Base-by-base conservation (phyloP, 306 rosid species). In the Corylus americana region DNA sequence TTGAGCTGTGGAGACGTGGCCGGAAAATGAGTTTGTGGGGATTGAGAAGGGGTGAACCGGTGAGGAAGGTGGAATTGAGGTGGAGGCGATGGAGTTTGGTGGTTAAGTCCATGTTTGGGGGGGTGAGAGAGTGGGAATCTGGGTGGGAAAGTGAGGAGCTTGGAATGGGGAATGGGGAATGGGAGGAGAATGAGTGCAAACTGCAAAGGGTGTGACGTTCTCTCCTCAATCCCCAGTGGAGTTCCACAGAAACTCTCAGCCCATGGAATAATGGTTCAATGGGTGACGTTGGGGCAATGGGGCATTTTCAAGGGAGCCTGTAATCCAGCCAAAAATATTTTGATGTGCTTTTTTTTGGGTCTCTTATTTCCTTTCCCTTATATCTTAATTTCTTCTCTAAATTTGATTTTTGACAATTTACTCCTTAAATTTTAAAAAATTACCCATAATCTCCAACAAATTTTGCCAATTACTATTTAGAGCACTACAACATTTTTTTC, bases 11-110 rank as follows among this genome's bases (percentile, higher is more conserved):
- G 71, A 73, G 70, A 63, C 70, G 85, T 50, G 85, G 79, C 0
- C 77, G 84, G 18, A 81, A 11, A 68, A 83, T 63, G 50, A 89
- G 18, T 64, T 79, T 83, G 12, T 76, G 86, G 3, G 93, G 31
- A 16, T 92, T 86, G 25, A 89, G 53, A 73, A 87, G 76, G 47
- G 92, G 80, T 0, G 92, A 71, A 45, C 90, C 97, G 75, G 85
- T 62, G 82, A 91, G 83, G 82, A 89, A 91, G 80, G 74, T 68
- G 3, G 92, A 82, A 84, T 88, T 84, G 79, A 94, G 93, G 81
- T 90, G 89, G 18, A 91, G 86, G 77, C 85, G 91, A 47, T 89
- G 92, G 78, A 95, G 90, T 85, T 90, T 94, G 5, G 89, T 70
- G 4, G 89, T 70, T 17, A 92, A 86, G 44, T 88, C 98, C 98